Base-by-base conservation (phyloP, 371 early-diverging fungal species). In the Dichotomocladium elegans region DNA sequence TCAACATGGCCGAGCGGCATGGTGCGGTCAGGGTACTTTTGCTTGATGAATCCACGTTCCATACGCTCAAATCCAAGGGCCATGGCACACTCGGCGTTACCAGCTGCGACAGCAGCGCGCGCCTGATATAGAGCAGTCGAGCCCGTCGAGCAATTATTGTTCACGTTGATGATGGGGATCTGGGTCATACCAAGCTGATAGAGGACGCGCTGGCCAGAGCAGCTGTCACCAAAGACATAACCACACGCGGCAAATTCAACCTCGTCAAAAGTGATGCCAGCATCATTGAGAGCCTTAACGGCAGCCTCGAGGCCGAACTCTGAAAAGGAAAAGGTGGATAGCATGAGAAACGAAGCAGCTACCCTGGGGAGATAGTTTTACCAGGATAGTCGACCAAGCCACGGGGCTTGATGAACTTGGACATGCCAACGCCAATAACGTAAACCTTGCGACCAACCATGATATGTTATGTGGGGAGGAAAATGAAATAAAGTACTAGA, bases 101-200 rank as follows among this genome's bases (percentile, higher is more conserved):
- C 91, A n/a, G 74, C 67, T 24, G 81, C 86, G 49, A 91, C 72
- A 2, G 83, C 79, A 57, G 80, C 78, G 26, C 86, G 82, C 6
- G 90, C 91, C 60, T 85, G 68, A 58, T 68, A 87, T 45, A 89
- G 72, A 14, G 91, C 90, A 17, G 89, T 81, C 3, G 87, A 87
- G 7, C 91, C 90, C 19, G 90, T 89, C 4, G 87, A 79, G 65
- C 91, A 88, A 67, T 89, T 88, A 80, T 89, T 91, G 70, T 89
- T 89, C 57, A 87, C 88, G 58, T 91, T 91, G 58, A 66, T 66
- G 25, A 70, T 64, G 21, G 74, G 81, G 50, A 86, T 85, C 64
- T 81, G 81, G 17, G 84, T 82, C 85, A 81, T 82, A 27, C 85
- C 87, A 8, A 86, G 68, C 56, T 82, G 85, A 58, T 86, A 87